Base-by-base conservation (phyloP, 192 early-diverging fungal genomes). In the Backusella mclennaniae region DNA sequence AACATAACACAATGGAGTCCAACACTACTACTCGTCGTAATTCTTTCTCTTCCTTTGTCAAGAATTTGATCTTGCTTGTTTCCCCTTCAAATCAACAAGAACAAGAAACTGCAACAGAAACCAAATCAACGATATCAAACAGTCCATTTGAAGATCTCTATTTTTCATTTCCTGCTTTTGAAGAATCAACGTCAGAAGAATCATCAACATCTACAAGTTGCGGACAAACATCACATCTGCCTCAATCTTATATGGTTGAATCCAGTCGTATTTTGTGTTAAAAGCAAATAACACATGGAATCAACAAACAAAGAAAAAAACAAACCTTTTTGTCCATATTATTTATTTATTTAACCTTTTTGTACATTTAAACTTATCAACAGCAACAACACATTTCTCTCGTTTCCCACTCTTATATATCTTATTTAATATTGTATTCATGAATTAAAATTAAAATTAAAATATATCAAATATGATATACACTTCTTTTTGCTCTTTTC, bases 1-100 rank as follows among this genome's bases (percentile, higher is more conserved):
- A 63, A 69, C 21, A 69, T n/a, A 69, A 69, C 46, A 49, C 19
- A 39, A 69, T 69, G 68, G 35, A 69, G 14, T 69, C 68, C 21
- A 33, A 9, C n/a, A 41, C 56, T 7, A 53, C 19, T 63, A 39
- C 53, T 63, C 49, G 73, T 29, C 73, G 56, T 59, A 74, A 74
- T 26, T 74, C 73, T 63, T 63, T 74, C 36, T 74, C 73, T 59
- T 36, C 73, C 26, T 41, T 74, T 35, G 49, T 74, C 73, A 74
- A 74, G 73, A 74, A 74, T 38, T 56, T 74, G 31, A 39, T 74
- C n/a, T 41, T 74, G n/a, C 26, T 74, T 26, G 73, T 74, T 21
- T 74, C 72, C n/a, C 56, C 73, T 66, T 66, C 73, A 38, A 74
- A 63, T 74, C 19, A 69, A 21, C 35, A 23, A 4, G 17, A 17